Evolutionary conservation across 495 filamentous ascomycete species (phyloP).

Genomic region (Glarea lozoyensis): DNA sequence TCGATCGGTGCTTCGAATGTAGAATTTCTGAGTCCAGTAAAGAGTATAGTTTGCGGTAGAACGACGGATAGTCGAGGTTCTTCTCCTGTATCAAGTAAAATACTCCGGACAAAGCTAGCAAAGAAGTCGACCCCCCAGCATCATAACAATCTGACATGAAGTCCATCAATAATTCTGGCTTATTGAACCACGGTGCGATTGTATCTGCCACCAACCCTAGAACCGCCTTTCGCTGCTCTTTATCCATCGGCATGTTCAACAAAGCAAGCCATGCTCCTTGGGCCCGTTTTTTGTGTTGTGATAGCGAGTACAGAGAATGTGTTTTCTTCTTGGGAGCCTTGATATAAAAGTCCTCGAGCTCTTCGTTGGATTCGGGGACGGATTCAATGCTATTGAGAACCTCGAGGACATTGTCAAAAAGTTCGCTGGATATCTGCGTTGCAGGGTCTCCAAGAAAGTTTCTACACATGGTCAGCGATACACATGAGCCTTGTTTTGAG

Average conservation of each 20-base stretch:
- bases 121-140: slow-evolving; percentile 70
- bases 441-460: slow-evolving; percentile 27
- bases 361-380: slow-evolving; percentile 49
- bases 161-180: slow-evolving; percentile 88
- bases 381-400: slow-evolving; percentile 58
- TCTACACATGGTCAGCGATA: slow-evolving; percentile 18
- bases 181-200: slow-evolving; percentile 81
- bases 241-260: slow-evolving; percentile 54
- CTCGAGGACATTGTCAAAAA: slow-evolving; percentile 47
- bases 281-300: slow-evolving; percentile 59
- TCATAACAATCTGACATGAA: slow-evolving; percentile 92
- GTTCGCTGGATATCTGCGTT: slow-evolving; percentile 28
- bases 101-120: slow-evolving; percentile 84
- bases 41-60: slow-evolving; percentile 91
- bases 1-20: slow-evolving; percentile 87
- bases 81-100: slow-evolving; percentile 90
- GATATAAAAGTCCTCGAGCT: slow-evolving; percentile 59
- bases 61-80: slow-evolving; percentile 92
- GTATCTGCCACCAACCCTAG: slow-evolving; percentile 62
- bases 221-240: slow-evolving; percentile 69
- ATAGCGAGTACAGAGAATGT: slow-evolving; percentile 41
- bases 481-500: not conserved
- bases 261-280: slow-evolving; percentile 81
- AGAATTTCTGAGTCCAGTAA: slow-evolving; percentile 76
- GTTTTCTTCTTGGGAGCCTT: slow-evolving; percentile 40